These are phyloP conservation scores for Flammula alnicola DNA, from an alignment of 1,284 basidiomycete species.

Conservation along the genomic window DNA sequence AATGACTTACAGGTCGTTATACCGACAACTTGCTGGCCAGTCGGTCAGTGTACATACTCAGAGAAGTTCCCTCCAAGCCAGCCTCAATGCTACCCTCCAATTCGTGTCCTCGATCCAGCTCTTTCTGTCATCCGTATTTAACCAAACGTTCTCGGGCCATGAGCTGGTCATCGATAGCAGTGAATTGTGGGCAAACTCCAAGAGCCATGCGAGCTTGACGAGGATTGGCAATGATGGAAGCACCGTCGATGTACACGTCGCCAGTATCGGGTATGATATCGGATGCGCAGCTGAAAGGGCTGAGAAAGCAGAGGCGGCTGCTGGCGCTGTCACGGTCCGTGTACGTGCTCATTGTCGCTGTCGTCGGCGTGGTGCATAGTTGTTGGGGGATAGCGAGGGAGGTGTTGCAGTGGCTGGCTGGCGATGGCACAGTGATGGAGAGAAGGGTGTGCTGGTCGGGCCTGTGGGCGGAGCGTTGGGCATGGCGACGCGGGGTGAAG, in stretches of 20 bases:
- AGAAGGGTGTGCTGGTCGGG: too few species aligned
- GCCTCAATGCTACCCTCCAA: constrained; percentile 58
- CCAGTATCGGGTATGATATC: constrained; percentile 65
- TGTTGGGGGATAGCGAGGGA: too few species aligned
- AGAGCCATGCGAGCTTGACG: constrained; percentile 66
- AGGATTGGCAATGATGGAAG: constrained; percentile 65
- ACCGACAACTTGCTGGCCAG: constrained; percentile 73
- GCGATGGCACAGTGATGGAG: too few species aligned
- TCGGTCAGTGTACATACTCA: constrained; percentile 67
- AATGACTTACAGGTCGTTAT: constrained; percentile 66
- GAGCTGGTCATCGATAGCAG: constrained; percentile 78
- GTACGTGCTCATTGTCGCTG: too few species aligned
- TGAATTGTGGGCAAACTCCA: constrained; percentile 84
- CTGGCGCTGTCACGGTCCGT: too few species aligned
- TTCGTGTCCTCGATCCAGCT: constrained; percentile 53
- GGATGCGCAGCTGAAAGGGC: too few species aligned
- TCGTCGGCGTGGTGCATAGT: too few species aligned
- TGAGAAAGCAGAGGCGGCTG: too few species aligned
- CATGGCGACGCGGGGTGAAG: too few species aligned
- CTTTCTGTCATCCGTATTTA: constrained; percentile 72
- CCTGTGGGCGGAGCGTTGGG: too few species aligned
- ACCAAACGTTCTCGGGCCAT: constrained; percentile 78
- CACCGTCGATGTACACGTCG: constrained; percentile 67
- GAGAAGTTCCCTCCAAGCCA: constrained; percentile 63
- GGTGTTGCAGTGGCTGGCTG: too few species aligned